phyloP scores from a whole-genome alignment of 2,329 filamentous ascomycete genomes.

The Penicillium sp. region DNA sequence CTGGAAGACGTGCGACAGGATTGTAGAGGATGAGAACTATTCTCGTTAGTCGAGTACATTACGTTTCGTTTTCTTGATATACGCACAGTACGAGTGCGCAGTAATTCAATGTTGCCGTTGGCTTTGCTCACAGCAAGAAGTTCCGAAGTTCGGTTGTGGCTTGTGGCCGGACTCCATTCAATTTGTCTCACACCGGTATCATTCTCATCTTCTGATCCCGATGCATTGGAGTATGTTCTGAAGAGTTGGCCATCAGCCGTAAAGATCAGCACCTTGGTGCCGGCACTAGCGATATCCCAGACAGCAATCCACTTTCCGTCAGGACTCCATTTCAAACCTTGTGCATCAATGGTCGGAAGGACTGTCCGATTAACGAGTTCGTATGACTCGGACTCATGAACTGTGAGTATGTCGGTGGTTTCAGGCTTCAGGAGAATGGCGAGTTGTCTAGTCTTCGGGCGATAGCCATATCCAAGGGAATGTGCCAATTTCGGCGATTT shows the following conservation, averaged over 20 bases:
- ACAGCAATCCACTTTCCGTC: constrained; percentile 60
- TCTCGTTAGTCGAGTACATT: constrained; percentile 4
- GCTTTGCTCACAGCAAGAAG: constrained; percentile 51
- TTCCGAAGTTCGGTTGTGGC: constrained; percentile 28
- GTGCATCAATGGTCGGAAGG: constrained; percentile 55
- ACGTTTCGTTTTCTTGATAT: not conserved
- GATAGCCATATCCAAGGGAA: constrained; percentile 38
- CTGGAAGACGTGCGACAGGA: constrained; percentile 35
- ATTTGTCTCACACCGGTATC: constrained; percentile 53
- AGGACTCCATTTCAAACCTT: constrained; percentile 58
- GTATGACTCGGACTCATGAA: constrained; percentile 38
- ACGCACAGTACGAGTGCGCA: constrained; percentile 44
- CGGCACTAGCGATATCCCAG: constrained; percentile 54
- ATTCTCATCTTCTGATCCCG: constrained; percentile 36
- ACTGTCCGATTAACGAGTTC: constrained; percentile 33
- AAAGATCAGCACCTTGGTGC: constrained; percentile 54
- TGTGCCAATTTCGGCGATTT: constrained; percentile 41
- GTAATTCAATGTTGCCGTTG: constrained; percentile 50
- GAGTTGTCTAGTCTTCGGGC: constrained; percentile 40
- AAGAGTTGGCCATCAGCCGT: constrained; percentile 60
- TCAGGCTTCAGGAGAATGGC: constrained; percentile 43
- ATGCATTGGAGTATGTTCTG: constrained; percentile 48
- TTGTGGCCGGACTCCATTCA: constrained; percentile 50
- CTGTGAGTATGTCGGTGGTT: constrained; percentile 36
- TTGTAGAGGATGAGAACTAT: constrained; percentile 35